Evolutionary conservation across 108 stramenopile genomes (phyloP), one percentile per base, ranked within the genome.

Genomic region (Craspedostauros australis): DNA sequence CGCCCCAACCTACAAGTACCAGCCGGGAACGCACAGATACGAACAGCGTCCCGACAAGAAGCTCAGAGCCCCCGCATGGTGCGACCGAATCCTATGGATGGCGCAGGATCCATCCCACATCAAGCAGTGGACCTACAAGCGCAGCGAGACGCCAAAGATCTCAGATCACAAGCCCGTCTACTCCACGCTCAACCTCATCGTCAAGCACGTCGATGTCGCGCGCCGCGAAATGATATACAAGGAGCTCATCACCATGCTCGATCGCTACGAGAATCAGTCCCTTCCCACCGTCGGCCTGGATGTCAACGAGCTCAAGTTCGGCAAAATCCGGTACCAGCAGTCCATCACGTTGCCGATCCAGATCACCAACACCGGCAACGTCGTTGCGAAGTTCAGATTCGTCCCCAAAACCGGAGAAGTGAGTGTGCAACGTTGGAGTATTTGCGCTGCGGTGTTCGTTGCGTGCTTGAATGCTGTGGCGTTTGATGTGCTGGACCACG

Each of bases 121-220:
- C 36, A 73, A 75, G 4, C 77, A 85, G 51, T 56, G 96, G 28
- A 77, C 79, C 12, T 96, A 99, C 66, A 36, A 52, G 18, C 66
- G 95, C 43, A 82, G 86, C 28, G 91, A 94, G 60, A 67, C 86
- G 27, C 77, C 72, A 16, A 78, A 84, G 45, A 39, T 79, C 52
- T 95, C 93, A 4, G 99, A 99, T 72, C 99, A 99, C 86, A 99
- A 98, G 68, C 95, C 99, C 14, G 97, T 99, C 0, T 82, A 75
- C 57, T 94, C 95, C 14, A 79, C 87, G 36, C 66, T 98, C 33
- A 53, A 70, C 4, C 54, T 81, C 16, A 78, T 77, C 19, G 74
- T 96, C 44, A 93, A 92, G 70, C 80, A 88, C 70, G 85, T 94
- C 20, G 72, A 87, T 39, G 42, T 52, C 38, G 58, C 39, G 18